A percentile compares a stretch with the other conserved stretches of the same genome.
Evolutionary conservation across 768 basidiomycete genomes (phyloP).

Genomic region (Dendrothele bispora): DNA sequence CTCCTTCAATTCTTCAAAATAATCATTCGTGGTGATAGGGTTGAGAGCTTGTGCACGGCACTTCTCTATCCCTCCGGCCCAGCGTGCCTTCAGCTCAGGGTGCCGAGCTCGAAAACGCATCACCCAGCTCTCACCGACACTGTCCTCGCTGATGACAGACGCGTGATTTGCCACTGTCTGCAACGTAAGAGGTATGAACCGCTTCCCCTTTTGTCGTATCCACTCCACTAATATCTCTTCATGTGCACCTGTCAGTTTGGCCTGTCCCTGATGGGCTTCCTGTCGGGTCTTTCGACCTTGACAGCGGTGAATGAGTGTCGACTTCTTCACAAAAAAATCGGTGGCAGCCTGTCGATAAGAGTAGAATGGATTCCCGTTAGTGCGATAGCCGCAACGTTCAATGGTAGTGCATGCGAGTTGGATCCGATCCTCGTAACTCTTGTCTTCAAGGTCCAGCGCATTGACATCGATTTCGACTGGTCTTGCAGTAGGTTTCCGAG

Average conservation of each 20-base stretch:
- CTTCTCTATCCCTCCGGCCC: too few species aligned
- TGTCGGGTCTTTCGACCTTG: not conserved
- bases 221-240: conserved; percentile 8
- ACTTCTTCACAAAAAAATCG: too few species aligned
- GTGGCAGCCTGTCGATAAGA: too few species aligned
- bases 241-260: conserved; percentile 7
- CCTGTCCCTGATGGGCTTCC: not conserved
- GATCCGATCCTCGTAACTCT: too few species aligned
- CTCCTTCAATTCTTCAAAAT: not conserved
- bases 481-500: too few species aligned
- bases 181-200: conserved; percentile 10
- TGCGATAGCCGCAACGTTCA: too few species aligned
- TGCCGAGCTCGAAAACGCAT: not conserved
- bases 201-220: conserved; percentile 4
- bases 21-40: not conserved
- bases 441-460: too few species aligned
- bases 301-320: not conserved
- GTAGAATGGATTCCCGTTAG: too few species aligned
- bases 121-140: not conserved
- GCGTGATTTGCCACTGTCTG: conserved; percentile 3
- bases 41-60: not conserved
- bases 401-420: too few species aligned
- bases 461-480: too few species aligned
- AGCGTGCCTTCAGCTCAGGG: not conserved
- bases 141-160: not conserved